Base-by-base conservation (phyloP, 768 basidiomycete genomes). In the Collybia sp. region DNA sequence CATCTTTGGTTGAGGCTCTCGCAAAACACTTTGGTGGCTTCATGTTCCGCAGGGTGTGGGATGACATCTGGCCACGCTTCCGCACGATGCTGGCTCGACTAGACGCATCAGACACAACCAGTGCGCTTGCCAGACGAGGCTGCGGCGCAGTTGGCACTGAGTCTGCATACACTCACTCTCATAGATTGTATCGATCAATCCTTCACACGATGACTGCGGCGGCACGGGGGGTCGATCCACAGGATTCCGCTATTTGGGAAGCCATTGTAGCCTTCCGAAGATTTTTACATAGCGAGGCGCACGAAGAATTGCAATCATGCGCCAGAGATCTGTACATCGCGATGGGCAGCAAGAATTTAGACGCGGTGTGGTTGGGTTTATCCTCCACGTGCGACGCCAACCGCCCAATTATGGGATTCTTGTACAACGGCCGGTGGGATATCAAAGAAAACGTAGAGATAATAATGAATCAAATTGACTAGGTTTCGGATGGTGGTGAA, bases 21-120 rank as follows among this genome's bases (percentile, higher is more conserved):
- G 77, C 81, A 0, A 66, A 58, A 32, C 72, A 88, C 53, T 78
- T 82, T 19, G 96, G 94, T 18, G 79, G 78, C 44, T 96, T 90
- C 66, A 94, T 98, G 88, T 77, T 76, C 41, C 72, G 80, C 30
- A 73, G 88, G 45, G 76, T 98, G 30, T 87, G 93, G 80, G 91
- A 96, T 53, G 89, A 97, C 51, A 77, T 93, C 15, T 98, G 95
- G 94, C 95, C 95, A 1, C 79, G 76, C 35, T 89, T 95, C 59
- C 70, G 67, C 33, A 56, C 51, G 8, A 71, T 96, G 47, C 65
- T 97, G 33, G 63, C 61, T 2, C 70, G 67, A 15, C 72, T 93
- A 16, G 79, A 83, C 45, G 63, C 61, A n/a, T 80, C 74, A 8
- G 91, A 95, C 53, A 59, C 72, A 34, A 66, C 69, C 13, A 90